A percentile compares a stretch with the other conserved stretches of the same genome.
Conservation (phyloP, 1,284 basidiomycete genomes). For the Inonotus obliquus region DNA sequence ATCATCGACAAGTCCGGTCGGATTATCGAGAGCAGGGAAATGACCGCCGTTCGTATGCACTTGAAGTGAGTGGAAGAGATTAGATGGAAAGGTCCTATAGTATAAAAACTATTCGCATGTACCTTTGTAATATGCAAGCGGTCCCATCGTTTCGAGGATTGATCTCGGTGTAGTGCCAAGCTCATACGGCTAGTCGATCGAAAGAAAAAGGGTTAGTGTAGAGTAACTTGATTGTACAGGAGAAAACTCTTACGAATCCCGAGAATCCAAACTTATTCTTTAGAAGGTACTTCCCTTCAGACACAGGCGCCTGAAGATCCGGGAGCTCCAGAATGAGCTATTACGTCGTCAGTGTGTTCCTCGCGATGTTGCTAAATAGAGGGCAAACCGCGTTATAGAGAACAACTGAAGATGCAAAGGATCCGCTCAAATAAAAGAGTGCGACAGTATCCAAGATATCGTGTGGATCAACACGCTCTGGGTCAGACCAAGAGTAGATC, state of each 20-base stretch:
- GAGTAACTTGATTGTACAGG: neutral
- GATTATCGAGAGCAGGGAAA: constrained; percentile 16
- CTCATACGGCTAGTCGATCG: constrained; percentile 20
- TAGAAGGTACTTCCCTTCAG: constrained; percentile 9
- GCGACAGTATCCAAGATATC: constrained; percentile 24
- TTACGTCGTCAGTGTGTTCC: too few relatives aligned
- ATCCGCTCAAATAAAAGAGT: constrained; percentile 22
- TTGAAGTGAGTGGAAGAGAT: too few relatives aligned
- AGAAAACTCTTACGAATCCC: constrained; percentile 18
- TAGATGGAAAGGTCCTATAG: neutral
- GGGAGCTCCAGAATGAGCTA: too few relatives aligned
- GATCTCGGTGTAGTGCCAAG: constrained; percentile 16
- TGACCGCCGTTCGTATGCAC: constrained; percentile 14
- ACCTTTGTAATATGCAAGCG: constrained; percentile 22
- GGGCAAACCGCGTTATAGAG: constrained; percentile 21
- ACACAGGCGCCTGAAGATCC: too few relatives aligned
- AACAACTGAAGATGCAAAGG: constrained; percentile 22
- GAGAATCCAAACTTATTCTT: constrained; percentile 22
- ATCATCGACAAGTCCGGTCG: constrained; percentile 12
- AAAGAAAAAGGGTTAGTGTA: too few relatives aligned
- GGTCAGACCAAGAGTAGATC: constrained; percentile 24
- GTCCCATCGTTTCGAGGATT: constrained; percentile 14
- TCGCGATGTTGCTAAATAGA: too few relatives aligned
- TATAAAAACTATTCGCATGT: neutral
- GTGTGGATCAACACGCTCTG: constrained; percentile 12